phyloP scores from a whole-genome alignment of 352 stramenopile species.

The Globisporangium perplexum region DNA sequence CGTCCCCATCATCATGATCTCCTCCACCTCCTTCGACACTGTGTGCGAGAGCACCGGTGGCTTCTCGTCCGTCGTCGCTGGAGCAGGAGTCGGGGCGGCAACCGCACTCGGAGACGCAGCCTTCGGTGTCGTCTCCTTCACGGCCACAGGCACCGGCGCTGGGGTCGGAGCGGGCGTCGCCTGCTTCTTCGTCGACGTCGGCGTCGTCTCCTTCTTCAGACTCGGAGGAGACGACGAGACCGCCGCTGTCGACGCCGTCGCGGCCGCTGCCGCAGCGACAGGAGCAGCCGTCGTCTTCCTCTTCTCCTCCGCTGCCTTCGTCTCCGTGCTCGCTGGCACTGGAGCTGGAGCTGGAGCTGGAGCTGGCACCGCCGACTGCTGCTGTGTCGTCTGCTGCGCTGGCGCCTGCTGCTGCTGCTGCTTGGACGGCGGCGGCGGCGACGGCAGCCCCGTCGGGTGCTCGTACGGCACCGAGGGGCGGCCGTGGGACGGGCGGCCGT shows the following conservation, averaged over 20 bases:
- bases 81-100: background rate
- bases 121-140: background rate
- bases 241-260: background rate
- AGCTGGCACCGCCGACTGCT: no score
- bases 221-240: background rate
- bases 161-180: background rate
- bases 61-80: background rate
- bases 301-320: background rate
- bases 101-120: background rate
- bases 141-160: background rate
- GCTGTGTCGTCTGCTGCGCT: background rate
- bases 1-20: constrained; percentile 29
- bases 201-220: background rate
- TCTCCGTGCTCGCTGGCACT: background rate
- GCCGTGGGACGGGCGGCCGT: constrained; percentile 4
- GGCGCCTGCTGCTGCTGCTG: constrained; percentile 1
- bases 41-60: constrained; percentile 4
- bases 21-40: constrained; percentile 13
- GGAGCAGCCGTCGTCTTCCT: background rate
- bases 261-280: background rate
- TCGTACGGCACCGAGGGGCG: constrained; percentile 18
- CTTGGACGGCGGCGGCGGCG: background rate
- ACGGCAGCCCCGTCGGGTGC: constrained; percentile 11
- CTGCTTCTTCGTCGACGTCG: background rate
- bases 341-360: constrained; percentile 2